Conservation (phyloP, 2,329 filamentous ascomycete species). For the Aureobasidium sp. region DNA sequence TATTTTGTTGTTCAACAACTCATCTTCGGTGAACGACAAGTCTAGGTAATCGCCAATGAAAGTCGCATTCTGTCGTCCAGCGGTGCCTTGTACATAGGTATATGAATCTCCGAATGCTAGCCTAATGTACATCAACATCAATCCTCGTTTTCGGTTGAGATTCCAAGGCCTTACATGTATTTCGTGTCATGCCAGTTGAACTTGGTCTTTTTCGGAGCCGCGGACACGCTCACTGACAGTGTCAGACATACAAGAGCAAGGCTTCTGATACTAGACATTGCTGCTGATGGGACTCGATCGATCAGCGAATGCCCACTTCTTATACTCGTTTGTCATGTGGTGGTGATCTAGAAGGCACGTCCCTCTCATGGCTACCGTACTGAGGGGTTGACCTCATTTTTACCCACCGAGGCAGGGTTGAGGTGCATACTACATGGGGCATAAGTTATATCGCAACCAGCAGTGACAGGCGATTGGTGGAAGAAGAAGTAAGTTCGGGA, state of each 20-base stretch:
- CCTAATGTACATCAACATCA: conserved; percentile 17
- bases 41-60: conserved; percentile 48
- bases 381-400: background rate
- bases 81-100: conserved; percentile 45
- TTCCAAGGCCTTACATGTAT: background rate
- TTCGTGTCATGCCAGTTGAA: conserved; percentile 16
- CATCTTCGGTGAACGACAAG: conserved; percentile 35
- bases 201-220: conserved; percentile 9
- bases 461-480: background rate
- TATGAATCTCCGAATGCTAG: conserved; percentile 45
- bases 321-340: background rate
- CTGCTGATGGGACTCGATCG: background rate
- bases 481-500: background rate
- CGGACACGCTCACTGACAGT: background rate
- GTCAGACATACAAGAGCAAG: background rate
- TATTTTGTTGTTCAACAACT: conserved; percentile 41
- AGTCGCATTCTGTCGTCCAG: conserved; percentile 42
- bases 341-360: background rate
- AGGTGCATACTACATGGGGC: background rate
- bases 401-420: background rate
- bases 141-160: background rate
- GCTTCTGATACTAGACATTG: background rate
- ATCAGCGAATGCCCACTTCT: background rate
- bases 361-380: background rate
- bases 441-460: background rate